A percentile compares a stretch with the other conserved stretches of the same genome.
Conservation (phyloP, 768 basidiomycete genomes). For the Lentinus tigrinus region DNA sequence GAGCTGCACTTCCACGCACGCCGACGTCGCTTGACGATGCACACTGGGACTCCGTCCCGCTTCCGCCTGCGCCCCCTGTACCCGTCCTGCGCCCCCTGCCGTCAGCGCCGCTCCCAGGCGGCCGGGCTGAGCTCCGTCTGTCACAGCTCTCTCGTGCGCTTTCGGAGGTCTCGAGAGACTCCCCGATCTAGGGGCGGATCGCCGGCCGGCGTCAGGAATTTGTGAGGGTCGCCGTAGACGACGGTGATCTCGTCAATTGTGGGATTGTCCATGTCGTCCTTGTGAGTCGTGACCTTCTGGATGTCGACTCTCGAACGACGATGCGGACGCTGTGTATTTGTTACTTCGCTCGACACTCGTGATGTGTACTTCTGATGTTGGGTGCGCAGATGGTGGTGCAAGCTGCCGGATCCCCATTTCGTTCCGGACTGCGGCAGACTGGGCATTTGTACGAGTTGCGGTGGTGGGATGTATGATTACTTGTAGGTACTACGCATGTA, state of each 20-base stretch:
- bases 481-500: neutral
- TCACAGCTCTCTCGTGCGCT: slow-evolving; percentile 12
- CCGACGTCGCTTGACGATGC: slow-evolving; percentile 16
- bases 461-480: neutral
- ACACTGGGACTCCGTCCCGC: neutral
- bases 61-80: neutral
- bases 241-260: no score
- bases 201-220: no score
- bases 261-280: no score
- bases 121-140: slow-evolving; percentile 8
- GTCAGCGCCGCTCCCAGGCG: neutral
- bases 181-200: neutral
- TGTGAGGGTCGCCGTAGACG: no score
- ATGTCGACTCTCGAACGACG: no score
- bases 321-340: no score
- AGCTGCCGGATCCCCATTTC: neutral
- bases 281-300: no score
- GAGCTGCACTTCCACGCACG: slow-evolving; percentile 9
- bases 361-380: no score
- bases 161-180: slow-evolving; percentile 6
- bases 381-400: neutral
- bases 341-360: no score
- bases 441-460: neutral
- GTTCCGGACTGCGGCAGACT: neutral
- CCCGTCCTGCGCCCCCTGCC: slow-evolving; percentile 2